Conservation (phyloP, 257 asterid genomes). For the Misopates orontium region DNA sequence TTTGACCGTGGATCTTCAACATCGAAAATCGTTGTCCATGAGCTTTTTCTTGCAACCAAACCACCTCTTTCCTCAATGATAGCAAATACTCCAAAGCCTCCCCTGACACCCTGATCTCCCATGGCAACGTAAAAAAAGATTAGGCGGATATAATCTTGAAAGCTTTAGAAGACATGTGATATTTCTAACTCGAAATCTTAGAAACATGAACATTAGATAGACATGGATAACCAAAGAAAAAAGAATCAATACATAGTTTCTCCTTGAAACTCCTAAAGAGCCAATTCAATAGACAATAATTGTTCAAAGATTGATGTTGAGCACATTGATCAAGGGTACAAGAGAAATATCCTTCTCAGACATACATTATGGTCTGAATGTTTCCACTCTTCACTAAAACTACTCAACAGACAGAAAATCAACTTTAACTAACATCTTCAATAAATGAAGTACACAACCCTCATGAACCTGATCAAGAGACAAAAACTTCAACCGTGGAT, state of each 20-base stretch:
- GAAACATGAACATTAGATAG: not conserved
- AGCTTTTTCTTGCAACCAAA: constrained; percentile 49
- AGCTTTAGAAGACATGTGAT: no score
- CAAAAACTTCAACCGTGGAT: not conserved
- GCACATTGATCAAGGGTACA: not conserved
- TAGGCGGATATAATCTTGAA: not conserved
- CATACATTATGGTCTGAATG: not conserved
- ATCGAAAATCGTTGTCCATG: constrained; percentile 75
- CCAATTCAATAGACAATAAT: not conserved
- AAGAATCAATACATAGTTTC: not conserved
- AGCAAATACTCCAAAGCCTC: constrained; percentile 76
- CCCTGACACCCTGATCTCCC: constrained; percentile 51
- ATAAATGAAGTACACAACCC: not conserved
- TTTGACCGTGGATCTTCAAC: constrained; percentile 93
- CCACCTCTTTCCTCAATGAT: constrained; percentile 66
- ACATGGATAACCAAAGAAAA: not conserved
- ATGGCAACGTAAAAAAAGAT: not conserved
- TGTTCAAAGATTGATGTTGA: not conserved
- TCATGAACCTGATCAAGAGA: constrained; percentile 10
- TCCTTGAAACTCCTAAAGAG: not conserved
- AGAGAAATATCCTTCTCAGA: not conserved
- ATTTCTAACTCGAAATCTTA: no score
- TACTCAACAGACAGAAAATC: not conserved
- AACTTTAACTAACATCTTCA: not conserved
- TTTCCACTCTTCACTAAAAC: not conserved